Evolutionary conservation across 352 stramenopile genomes (phyloP).

Genomic region (Pythium chondricola): DNA sequence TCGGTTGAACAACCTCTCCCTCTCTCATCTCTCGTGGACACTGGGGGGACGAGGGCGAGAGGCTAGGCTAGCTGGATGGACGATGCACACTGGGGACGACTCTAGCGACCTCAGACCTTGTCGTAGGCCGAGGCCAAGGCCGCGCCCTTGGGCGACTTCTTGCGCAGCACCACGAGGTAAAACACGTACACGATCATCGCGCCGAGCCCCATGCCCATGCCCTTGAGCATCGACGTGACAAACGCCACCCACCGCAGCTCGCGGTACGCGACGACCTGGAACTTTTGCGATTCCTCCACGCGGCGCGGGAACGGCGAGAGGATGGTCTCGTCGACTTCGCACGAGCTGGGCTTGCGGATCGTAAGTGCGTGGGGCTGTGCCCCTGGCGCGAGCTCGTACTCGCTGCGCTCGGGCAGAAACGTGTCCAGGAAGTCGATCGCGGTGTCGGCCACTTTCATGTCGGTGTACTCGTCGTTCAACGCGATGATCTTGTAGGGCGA

Average conservation of each 20-base stretch:
- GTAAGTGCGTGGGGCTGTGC: constrained; percentile 38
- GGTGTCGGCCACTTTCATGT: constrained; percentile 69
- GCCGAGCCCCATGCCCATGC: constrained; percentile 67
- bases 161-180: constrained; percentile 65
- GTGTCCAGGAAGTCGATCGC: constrained; percentile 62
- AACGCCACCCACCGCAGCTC: constrained; percentile 80
- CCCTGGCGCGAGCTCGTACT: constrained; percentile 57
- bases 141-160: constrained; percentile 30
- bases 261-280: constrained; percentile 75
- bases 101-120: constrained; percentile 83
- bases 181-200: constrained; percentile 79
- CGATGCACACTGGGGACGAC: too few relatives aligned
- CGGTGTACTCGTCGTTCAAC: constrained; percentile 84
- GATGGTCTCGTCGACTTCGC: constrained; percentile 66
- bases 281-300: constrained; percentile 62
- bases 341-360: constrained; percentile 56
- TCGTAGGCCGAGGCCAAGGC: constrained; percentile 51
- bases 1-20: too few relatives aligned
- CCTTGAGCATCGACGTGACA: constrained; percentile 68
- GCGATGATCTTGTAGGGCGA: constrained; percentile 74
- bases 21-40: too few relatives aligned
- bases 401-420: constrained; percentile 62
- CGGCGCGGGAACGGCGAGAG: constrained; percentile 55
- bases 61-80: too few relatives aligned
- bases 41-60: too few relatives aligned